These are phyloP conservation scores for Phytopythium boreale DNA, from an alignment of 352 stramenopile genomes.

Conservation along the genomic window DNA sequence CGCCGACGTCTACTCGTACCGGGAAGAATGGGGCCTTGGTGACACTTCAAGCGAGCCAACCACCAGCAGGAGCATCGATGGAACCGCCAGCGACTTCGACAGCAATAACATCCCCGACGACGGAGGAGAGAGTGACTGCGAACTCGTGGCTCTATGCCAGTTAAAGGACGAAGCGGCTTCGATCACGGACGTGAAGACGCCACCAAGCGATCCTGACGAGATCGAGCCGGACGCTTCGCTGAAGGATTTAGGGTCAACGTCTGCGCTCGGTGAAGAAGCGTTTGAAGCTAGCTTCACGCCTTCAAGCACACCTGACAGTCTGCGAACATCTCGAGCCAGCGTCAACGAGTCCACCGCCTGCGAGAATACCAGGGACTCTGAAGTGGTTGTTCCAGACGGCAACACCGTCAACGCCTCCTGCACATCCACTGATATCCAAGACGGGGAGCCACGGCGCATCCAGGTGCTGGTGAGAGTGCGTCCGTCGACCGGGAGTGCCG, in stretches of 20 bases:
- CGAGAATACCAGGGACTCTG: background rate
- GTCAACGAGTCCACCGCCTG: background rate
- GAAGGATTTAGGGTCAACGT: no score
- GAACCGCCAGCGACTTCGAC: background rate
- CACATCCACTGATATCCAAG: background rate
- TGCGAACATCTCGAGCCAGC: background rate
- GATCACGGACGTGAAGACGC: background rate
- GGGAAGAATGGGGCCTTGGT: constrained; percentile 30
- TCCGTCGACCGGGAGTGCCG: constrained; percentile 21
- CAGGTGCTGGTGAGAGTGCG: constrained; percentile 78
- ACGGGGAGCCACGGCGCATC: constrained; percentile 25
- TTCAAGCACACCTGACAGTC: background rate
- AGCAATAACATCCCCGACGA: background rate
- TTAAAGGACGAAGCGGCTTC: background rate
- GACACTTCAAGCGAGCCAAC: background rate
- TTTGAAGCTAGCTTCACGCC: background rate
- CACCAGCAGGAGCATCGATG: background rate
- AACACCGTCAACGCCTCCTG: background rate
- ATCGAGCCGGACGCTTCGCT: no score
- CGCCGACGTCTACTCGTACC: constrained; percentile 23
- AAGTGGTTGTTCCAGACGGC: background rate
- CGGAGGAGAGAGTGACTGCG: background rate
- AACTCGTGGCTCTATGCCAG: background rate
- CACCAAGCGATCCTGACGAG: background rate
- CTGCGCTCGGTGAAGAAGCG: background rate